Base-by-base conservation (phyloP, 106 monocot genomes). In the Alisma plantagoaquatica region DNA sequence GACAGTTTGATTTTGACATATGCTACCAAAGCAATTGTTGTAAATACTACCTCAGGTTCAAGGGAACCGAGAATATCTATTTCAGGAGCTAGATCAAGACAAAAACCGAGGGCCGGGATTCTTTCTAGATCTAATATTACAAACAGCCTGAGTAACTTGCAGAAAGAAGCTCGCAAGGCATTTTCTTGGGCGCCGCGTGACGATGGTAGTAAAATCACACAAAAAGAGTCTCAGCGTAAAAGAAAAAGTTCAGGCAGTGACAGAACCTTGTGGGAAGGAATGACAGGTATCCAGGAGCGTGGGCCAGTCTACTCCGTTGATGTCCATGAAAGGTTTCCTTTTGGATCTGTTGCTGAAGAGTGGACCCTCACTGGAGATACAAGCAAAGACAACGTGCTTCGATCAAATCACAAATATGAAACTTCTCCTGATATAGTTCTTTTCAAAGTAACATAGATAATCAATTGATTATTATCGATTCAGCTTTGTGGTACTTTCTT, bases 111-210 rank as follows among this genome's bases (percentile, higher is more conserved):
- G 69, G 14, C 72, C 16, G 47, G 51, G 28, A 47, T 50, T 21
- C 52, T 68, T 48, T 58, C 77, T 27, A 77, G 55, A 61, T 69
- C 80, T 65, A 87, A 66, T 64, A 73, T 96, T 33, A 73, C 77
- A 55, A 70, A 68, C 45, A 84, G 88, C 55, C 64, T 84, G 12
- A 72, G 77, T 46, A 88, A 84, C 77, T 73, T 88, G 29, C 94
- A 88, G 32, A 94, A 72, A 72, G 83, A 84, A 43, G 90, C 90
- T 35, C 80, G 80, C 46, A 80, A 60, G 60, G 87, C 94, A 57
- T 81, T 96, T 62, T 84, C 94, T 31, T 96, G 94, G 94, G 56
- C 61, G 25, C 70, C 82, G 33, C 94, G 80, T 77, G 94, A 88
- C 53, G 48, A 48, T 67, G 75, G 69, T 62, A 73, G 17, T 35